Conservation (phyloP, 805 yeast genomes). For the Suhomyces canberraensis region DNA sequence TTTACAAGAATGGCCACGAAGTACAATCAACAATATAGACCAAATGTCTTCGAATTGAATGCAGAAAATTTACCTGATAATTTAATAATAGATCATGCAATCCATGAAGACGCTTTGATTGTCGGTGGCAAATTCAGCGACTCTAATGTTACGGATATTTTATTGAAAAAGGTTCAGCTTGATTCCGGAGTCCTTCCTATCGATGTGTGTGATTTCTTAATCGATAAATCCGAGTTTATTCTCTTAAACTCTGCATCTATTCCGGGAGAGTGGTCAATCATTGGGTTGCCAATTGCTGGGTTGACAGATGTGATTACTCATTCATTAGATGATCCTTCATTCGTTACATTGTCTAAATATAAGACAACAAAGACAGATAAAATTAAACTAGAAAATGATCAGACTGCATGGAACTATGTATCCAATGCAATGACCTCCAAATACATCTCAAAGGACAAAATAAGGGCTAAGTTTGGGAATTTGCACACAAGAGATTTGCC, state of each 20-base stretch:
- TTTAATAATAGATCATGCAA: constrained; percentile 16
- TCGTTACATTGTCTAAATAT: constrained; percentile 28
- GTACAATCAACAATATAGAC: constrained; percentile 26
- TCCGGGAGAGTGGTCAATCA: constrained; percentile 87
- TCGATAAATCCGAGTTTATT: constrained; percentile 44
- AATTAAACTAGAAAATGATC: constrained; percentile 5
- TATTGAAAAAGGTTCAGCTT: constrained; percentile 8
- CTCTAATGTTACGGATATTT: background rate
- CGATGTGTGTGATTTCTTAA: constrained; percentile 51
- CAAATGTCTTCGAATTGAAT: constrained; percentile 2
- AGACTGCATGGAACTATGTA: constrained; percentile 52
- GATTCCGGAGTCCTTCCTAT: constrained; percentile 27
- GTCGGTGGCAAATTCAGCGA: constrained; percentile 9
- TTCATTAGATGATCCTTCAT: constrained; percentile 45
- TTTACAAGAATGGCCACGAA: constrained; percentile 52
- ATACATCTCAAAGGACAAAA: constrained; percentile 27
- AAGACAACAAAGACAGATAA: constrained; percentile 10
- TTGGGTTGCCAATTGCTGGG: constrained; percentile 60
- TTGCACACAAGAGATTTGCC: constrained; percentile 47
- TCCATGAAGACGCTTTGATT: constrained; percentile 19
- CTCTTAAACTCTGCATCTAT: constrained; percentile 73
- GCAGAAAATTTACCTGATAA: constrained; percentile 5
- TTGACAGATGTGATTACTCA: constrained; percentile 55
- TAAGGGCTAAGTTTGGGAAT: constrained; percentile 18
- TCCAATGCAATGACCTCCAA: constrained; percentile 45